phyloP scores from a whole-genome alignment of 495 filamentous ascomycete genomes.

The Jackrogersella minutella region DNA sequence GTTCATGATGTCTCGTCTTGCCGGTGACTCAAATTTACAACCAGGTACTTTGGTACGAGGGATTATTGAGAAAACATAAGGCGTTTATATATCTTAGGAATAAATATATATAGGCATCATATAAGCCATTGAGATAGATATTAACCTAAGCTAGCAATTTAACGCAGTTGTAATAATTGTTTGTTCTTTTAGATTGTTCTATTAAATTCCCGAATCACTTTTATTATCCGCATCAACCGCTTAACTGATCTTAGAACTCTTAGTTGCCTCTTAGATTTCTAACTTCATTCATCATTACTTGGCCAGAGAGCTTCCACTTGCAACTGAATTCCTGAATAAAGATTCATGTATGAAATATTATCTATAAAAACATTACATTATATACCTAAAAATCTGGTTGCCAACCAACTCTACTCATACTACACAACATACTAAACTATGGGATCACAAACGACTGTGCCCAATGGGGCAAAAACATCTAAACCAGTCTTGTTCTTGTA shows the following conservation, averaged over 20 bases:
- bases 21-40: conserved; percentile 19
- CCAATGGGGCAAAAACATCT: conserved; percentile 27
- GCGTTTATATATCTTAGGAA: not conserved
- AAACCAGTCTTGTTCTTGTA: conserved; percentile 59
- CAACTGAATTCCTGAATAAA: not conserved
- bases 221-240: conserved; percentile 3
- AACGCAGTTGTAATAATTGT: not conserved
- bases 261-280: not conserved
- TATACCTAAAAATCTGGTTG: not conserved
- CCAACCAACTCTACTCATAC: not conserved
- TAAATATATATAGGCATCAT: conserved; percentile 3
- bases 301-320: not conserved
- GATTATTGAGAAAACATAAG: not conserved
- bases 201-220: conserved; percentile 9
- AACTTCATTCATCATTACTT: not conserved
- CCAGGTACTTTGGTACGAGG: not conserved
- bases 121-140: too few species aligned
- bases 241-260: conserved; percentile 1
- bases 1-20: not conserved
- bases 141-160: not conserved
- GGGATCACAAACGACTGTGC: conserved; percentile 35
- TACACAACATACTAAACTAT: conserved; percentile 12
- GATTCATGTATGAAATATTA: not conserved
- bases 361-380: not conserved
- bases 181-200: conserved; percentile 9